Evolutionary conservation across 495 filamentous ascomycete species (phyloP).

Genomic region (Penicillium egyptiacum): DNA sequence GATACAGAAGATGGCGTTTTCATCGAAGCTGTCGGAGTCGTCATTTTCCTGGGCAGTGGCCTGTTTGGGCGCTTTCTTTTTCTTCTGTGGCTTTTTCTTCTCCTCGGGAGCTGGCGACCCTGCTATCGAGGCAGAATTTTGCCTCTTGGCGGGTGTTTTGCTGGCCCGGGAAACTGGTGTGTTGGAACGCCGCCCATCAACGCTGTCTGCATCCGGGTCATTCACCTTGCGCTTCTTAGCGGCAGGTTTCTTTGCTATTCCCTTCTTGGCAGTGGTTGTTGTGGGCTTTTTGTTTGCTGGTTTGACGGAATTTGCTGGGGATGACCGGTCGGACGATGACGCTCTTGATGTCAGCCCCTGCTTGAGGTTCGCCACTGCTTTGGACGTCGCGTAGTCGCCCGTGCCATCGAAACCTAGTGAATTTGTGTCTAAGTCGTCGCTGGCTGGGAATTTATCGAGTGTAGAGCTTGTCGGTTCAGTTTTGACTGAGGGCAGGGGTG

Average conservation of each 20-base stretch:
- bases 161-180: slow-evolving; percentile 51
- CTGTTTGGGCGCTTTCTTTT: slow-evolving; percentile 14
- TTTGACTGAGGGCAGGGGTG: slow-evolving; percentile 34
- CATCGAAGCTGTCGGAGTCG: slow-evolving; percentile 47
- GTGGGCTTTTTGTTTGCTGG: slow-evolving; percentile 38
- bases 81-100: slow-evolving; percentile 35
- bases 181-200: slow-evolving; percentile 44
- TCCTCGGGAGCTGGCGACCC: slow-evolving; percentile 44
- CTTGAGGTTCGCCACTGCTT: slow-evolving; percentile 43
- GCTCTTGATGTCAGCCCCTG: slow-evolving; percentile 25
- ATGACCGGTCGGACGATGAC: slow-evolving; percentile 34
- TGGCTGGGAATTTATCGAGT: slow-evolving; percentile 35
- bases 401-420: slow-evolving; percentile 33
- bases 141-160: slow-evolving; percentile 50
- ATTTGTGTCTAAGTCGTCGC: slow-evolving; percentile 30
- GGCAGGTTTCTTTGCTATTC: slow-evolving; percentile 55
- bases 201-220: slow-evolving; percentile 46
- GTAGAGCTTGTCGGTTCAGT: slow-evolving; percentile 34
- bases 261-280: slow-evolving; percentile 51
- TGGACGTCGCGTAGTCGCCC: slow-evolving; percentile 42
- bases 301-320: slow-evolving; percentile 37
- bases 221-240: slow-evolving; percentile 59
- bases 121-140: slow-evolving; percentile 39
- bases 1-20: slow-evolving; percentile 62
- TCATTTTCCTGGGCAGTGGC: slow-evolving; percentile 34